Evolutionary conservation across 2,329 filamentous ascomycete species (phyloP).

Genomic region (Aspergillus pseudotamarii): DNA sequence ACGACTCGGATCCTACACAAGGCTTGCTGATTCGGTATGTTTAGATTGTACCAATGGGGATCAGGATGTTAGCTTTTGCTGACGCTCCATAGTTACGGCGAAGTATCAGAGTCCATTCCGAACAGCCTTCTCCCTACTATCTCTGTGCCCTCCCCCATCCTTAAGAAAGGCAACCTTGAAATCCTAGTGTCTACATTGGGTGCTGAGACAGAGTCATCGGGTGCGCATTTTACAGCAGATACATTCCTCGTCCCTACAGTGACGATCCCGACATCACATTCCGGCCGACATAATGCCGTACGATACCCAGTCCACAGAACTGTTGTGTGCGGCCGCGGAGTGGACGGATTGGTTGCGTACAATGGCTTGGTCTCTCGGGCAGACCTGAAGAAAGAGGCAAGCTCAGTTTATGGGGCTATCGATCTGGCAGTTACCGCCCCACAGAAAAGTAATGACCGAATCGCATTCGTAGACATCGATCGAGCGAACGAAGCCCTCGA

Average conservation of each 20-base stretch:
- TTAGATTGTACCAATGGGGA: slow-evolving; percentile 42
- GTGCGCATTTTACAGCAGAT: slow-evolving; percentile 57
- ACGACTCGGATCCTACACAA: slow-evolving; percentile 51
- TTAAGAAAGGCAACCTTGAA: slow-evolving; percentile 62
- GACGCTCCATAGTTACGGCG: slow-evolving; percentile 53
- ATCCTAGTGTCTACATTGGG: slow-evolving; percentile 60
- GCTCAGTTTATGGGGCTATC: slow-evolving; percentile 40
- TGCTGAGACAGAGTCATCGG: slow-evolving; percentile 52
- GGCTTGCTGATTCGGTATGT: slow-evolving; percentile 67
- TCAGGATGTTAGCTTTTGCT: not conserved
- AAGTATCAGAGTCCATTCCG: slow-evolving; percentile 50
- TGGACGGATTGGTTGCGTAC: slow-evolving; percentile 62
- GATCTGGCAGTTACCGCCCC: slow-evolving; percentile 52
- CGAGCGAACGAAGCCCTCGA: slow-evolving; percentile 65
- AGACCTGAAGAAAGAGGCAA: slow-evolving; percentile 31
- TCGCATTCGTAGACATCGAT: slow-evolving; percentile 64
- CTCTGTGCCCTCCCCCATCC: slow-evolving; percentile 56
- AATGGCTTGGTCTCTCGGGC: slow-evolving; percentile 35
- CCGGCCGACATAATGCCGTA: slow-evolving; percentile 66
- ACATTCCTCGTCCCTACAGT: slow-evolving; percentile 75
- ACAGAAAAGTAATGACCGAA: slow-evolving; percentile 21
- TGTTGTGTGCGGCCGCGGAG: slow-evolving; percentile 72
- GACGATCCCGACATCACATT: slow-evolving; percentile 67
- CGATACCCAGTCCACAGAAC: slow-evolving; percentile 83
- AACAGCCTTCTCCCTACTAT: slow-evolving; percentile 59